These are phyloP conservation scores for Solanum hybrid DNA, from an alignment of 305 asterid species.

Conservation along the genomic window DNA sequence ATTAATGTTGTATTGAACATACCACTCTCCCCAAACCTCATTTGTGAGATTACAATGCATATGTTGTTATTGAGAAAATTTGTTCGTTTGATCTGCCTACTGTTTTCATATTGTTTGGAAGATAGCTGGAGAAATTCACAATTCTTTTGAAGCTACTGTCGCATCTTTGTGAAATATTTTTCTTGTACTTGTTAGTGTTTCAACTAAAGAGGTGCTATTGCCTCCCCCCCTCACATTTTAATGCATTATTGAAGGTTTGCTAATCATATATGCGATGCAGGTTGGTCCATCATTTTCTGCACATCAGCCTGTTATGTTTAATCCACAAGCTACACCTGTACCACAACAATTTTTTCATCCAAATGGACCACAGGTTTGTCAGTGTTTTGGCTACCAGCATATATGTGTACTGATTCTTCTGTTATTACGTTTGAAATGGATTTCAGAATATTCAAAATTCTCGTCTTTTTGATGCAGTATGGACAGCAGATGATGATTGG, in stretches of 20 bases:
- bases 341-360: constrained; percentile 76
- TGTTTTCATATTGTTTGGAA: background rate
- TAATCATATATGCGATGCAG: constrained; percentile 25
- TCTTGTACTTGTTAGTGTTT: background rate
- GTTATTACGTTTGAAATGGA: background rate
- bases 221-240: background rate
- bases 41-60: background rate
- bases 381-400: background rate
- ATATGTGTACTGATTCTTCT: background rate
- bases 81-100: background rate
- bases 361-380: constrained; percentile 80
- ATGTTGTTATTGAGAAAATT: background rate
- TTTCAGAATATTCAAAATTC: background rate
- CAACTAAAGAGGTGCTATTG: background rate
- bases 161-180: background rate
- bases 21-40: background rate
- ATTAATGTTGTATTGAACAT: background rate
- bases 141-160: background rate
- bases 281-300: constrained; percentile 57
- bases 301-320: constrained; percentile 68
- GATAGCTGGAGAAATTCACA: background rate
- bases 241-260: background rate
- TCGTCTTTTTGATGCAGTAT: constrained; percentile 29
- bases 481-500: constrained; percentile 92
- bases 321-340: constrained; percentile 60